Evolutionary conservation across 202 grass and related monocot genomes (phyloP), one percentile per base, ranked within the genome.

Genomic region (Brachypodium distachyon): DNA sequence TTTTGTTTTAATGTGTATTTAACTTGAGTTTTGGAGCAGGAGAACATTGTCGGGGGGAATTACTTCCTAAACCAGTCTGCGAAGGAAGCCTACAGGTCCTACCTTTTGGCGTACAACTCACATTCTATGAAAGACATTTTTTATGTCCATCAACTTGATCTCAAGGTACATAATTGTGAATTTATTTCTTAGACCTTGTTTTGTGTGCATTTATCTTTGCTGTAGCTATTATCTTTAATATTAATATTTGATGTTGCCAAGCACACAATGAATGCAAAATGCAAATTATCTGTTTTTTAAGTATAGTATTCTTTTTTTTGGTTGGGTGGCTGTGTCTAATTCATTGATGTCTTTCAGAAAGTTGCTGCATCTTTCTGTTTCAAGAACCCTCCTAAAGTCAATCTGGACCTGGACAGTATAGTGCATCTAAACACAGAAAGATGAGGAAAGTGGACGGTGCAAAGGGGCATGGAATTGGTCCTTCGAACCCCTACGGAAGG

Each of bases 61-160:
- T 97, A 93, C 69, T 93, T 82, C 72, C 56, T 97, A 25, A 82
- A 83, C 50, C 89, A 95, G 21, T 98, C 95, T 56, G 91, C 95
- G 7, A 98, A 90, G 81, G 95, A 98, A 77, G 95, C 95, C 9
- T 98, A 98, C 64, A 87, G 80, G 64, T 90, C 95, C 70, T 98
- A 98, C 11, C 82, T 98, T 67, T 77, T 98, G 58, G 79, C 95
- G 3, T 95, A 98, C 22, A 90, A 95, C 69, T 95, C 95, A 38
- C 95, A 95, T 72, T 84, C 91, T 16, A 92, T 98, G 95, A 98
- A 95, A 79, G 79, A 85, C 57, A 94, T 98, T 73, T 98, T 98
- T 54, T 84, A 94, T 70, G 91, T 94, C 66, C 95, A 98, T 64
- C 85, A 17, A n/a, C 44, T 48, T 48, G 44, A 48, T n/a, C 44